phyloP scores from a whole-genome alignment of 257 asterid genomes.

The Perilla frutescens region DNA sequence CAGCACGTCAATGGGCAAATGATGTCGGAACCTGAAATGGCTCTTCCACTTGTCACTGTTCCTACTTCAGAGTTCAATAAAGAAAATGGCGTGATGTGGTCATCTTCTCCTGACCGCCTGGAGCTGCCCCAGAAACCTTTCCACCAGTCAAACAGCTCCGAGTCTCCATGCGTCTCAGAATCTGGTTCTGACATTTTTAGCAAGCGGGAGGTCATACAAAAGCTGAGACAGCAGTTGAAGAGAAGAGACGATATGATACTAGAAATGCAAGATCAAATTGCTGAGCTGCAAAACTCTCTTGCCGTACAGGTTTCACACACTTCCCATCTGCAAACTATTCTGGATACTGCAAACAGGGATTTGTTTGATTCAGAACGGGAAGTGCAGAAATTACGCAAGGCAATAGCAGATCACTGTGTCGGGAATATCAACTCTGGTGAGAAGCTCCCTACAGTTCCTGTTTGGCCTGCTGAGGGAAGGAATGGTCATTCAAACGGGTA shows the following conservation, averaged over 20 bases:
- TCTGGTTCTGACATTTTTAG: slow-evolving; percentile 89
- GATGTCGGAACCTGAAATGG: slow-evolving; percentile 59
- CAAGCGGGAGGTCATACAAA: slow-evolving; percentile 89
- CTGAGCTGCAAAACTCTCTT: slow-evolving; percentile 68
- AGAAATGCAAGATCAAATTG: slow-evolving; percentile 94
- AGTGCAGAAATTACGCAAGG: slow-evolving; percentile 84
- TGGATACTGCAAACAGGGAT: slow-evolving; percentile 82
- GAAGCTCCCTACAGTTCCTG: slow-evolving; percentile 54
- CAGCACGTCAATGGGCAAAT: slow-evolving; percentile 64
- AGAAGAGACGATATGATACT: slow-evolving; percentile 89
- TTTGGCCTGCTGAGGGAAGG: slow-evolving; percentile 60
- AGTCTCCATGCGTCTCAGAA: slow-evolving; percentile 87
- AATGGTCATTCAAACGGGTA: slow-evolving; percentile 65
- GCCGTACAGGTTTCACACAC: slow-evolving; percentile 66
- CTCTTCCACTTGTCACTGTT: slow-evolving; percentile 77
- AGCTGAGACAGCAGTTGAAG: slow-evolving; percentile 87
- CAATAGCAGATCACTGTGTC: slow-evolving; percentile 84
- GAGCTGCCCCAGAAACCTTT: slow-evolving; percentile 87
- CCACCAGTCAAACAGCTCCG: slow-evolving; percentile 89
- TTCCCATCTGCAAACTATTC: slow-evolving; percentile 70
- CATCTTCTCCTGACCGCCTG: slow-evolving; percentile 83
- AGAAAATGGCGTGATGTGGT: slow-evolving; percentile 76
- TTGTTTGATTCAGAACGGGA: slow-evolving; percentile 80
- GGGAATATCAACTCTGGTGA: slow-evolving; percentile 56
- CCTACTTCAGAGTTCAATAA: slow-evolving; percentile 65